Conservation (phyloP, 208 protist species). For the Leishmania lainsoni region DNA sequence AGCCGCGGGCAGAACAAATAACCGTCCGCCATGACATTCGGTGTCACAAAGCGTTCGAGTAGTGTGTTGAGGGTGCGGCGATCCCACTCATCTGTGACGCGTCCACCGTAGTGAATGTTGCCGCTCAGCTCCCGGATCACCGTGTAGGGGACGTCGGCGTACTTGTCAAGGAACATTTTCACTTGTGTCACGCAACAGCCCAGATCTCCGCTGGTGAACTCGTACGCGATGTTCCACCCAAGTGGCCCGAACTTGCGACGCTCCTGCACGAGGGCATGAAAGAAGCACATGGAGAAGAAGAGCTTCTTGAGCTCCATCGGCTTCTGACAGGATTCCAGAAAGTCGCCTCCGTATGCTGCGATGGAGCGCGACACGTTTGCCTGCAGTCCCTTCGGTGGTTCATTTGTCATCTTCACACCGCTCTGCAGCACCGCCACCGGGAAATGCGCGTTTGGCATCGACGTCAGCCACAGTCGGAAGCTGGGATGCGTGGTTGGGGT, state of each 20-base stretch:
- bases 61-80: slow-evolving; percentile 94
- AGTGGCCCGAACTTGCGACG: slow-evolving; percentile 98
- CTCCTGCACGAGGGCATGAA: slow-evolving; percentile 98
- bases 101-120: slow-evolving; percentile 99
- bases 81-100: slow-evolving; percentile 99
- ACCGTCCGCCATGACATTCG: slow-evolving; percentile 89
- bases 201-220: slow-evolving; percentile 97
- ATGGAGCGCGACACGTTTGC: slow-evolving; percentile 95
- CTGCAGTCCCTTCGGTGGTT: slow-evolving; percentile 98
- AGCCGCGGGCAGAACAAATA: slow-evolving; percentile 88
- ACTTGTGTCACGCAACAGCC: slow-evolving; percentile 93
- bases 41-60: slow-evolving; percentile 92
- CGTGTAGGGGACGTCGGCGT: slow-evolving; percentile 96
- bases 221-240: slow-evolving; percentile 99
- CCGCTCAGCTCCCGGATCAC: slow-evolving; percentile 96
- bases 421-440: slow-evolving; percentile 98
- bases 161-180: slow-evolving; percentile 97
- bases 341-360: slow-evolving; percentile 81
- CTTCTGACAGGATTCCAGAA: slow-evolving; percentile 89
- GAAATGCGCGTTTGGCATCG: slow-evolving; percentile 97
- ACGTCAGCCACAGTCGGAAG: slow-evolving; percentile 99
- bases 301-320: slow-evolving; percentile 94
- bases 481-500: slow-evolving; percentile 87
- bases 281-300: slow-evolving; percentile 97
- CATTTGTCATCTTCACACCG: slow-evolving; percentile 99